Evolutionary conservation across 345 rosid genomes (phyloP), one percentile per base, ranked within the genome.

Genomic region (Theobroma cacao): DNA sequence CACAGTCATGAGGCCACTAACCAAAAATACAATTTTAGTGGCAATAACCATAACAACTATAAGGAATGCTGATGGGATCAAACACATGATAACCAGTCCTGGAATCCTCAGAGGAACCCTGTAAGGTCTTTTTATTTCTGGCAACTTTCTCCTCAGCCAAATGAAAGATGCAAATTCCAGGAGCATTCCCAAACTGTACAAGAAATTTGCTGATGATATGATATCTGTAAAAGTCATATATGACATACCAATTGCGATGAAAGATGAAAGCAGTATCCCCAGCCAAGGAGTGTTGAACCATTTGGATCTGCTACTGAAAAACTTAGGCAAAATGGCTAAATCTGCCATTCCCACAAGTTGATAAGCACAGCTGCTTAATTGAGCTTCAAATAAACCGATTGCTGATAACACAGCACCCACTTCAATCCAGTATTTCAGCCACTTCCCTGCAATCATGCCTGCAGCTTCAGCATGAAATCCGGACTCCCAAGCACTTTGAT

Each of bases 301-400:
- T 77, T 85, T 87, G 2, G 94, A 92, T 55, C 97, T 40, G 8
- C 36, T 12, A 0, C 86, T 90, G 13, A 93, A 89, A 70, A 84
- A 81, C 34, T 69, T 63, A 1, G 98, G 98, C 58, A 95, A 24
- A 40, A 87, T 56, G 3, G 94, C 97, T 66, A 93, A 43, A 73
- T 90, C 83, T 5, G 96, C 93, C 99, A 95, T 92, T 0, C 98
- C 98, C 10, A 88, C 84, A 5, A 95, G 82, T 82, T 92, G 98
- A 78, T 86, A 93, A 0, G 86, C 87, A 55, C 88, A 17, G 77
- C 88, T 88, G 70, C 93, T 90, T n/a, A 91, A 72, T 64, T 90
- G 93, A 30, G 93, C 93, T 79, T 91, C 91, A 40, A 80, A 90
- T 14, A 90, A 77, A 3, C 96, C 91, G 1, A 91, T 79, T 0